Conservation (phyloP, 2,329 filamentous ascomycete genomes). For the Exutisphaerella laricina region DNA sequence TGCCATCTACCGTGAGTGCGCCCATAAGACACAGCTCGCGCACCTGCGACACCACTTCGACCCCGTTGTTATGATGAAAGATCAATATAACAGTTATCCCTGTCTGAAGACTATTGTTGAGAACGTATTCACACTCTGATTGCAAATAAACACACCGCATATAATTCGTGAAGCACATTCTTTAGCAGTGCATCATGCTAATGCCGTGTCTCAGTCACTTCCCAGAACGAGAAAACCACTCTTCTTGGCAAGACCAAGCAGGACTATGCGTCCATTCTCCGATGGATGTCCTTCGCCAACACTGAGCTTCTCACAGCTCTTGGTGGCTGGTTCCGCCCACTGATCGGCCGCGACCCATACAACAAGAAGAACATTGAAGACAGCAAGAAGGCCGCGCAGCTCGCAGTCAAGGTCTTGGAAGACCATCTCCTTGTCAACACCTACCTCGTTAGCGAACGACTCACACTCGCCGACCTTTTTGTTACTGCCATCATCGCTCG, state of each 20-base stretch:
- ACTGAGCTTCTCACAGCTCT: conserved; percentile 69
- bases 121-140: conserved; percentile 76
- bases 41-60: conserved; percentile 6
- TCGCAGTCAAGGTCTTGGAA: conserved; percentile 69
- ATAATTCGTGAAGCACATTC: conserved; percentile 8
- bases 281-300: conserved; percentile 98
- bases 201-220: conserved; percentile 63
- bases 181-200: conserved; percentile 1
- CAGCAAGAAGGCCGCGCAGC: conserved; percentile 60
- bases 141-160: conserved; percentile 13
- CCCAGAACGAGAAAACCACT: conserved; percentile 99
- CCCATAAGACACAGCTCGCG: neutral
- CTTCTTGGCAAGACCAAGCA: conserved; percentile 99
- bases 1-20: conserved; percentile 87
- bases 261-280: conserved; percentile 97
- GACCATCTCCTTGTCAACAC: conserved; percentile 87
- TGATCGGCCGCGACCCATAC: conserved; percentile 76
- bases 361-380: conserved; percentile 98
- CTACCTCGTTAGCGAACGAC: conserved; percentile 94
- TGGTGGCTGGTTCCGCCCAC: conserved; percentile 77
- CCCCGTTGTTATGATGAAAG: conserved; percentile 61
- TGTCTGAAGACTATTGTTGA: conserved; percentile 96
- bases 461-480: conserved; percentile 95
- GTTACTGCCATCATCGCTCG: conserved; percentile 70
- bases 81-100: conserved; percentile 87